Evolutionary conservation across 2,329 filamentous ascomycete genomes (phyloP).

Genomic region (Teratosphaeria viscida): DNA sequence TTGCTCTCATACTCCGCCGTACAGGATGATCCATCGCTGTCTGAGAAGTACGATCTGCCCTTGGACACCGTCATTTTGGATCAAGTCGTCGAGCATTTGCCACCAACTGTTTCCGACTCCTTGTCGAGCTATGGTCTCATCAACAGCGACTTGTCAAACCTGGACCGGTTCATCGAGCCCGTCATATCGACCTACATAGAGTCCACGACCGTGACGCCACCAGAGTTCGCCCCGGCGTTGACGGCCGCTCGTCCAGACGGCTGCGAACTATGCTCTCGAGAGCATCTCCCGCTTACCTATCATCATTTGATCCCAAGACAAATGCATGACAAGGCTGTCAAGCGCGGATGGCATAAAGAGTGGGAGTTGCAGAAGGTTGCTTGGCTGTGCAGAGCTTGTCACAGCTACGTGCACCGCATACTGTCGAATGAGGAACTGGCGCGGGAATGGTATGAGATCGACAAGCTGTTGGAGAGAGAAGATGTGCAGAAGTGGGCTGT

Average conservation of each 20-base stretch:
- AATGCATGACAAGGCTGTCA: conserved; percentile 65
- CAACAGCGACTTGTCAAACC: conserved; percentile 29
- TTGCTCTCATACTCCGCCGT: conserved; percentile 50
- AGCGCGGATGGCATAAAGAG: conserved; percentile 67
- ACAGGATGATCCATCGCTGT: conserved; percentile 40
- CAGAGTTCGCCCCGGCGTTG: conserved; percentile 42
- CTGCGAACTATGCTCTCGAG: conserved; percentile 68
- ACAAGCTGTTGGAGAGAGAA: conserved; percentile 56
- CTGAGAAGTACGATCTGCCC: conserved; percentile 44
- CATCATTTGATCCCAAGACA: conserved; percentile 77
- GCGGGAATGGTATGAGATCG: conserved; percentile 60
- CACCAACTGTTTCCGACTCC: conserved; percentile 54
- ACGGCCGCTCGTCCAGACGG: conserved; percentile 39
- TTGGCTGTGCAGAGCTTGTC: conserved; percentile 77
- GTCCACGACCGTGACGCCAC: conserved; percentile 50
- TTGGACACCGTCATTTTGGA: conserved; percentile 29
- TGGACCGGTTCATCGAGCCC: conserved; percentile 50
- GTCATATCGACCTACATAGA: conserved; percentile 54
- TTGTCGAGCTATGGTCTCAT: conserved; percentile 58
- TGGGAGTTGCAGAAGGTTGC: conserved; percentile 70
- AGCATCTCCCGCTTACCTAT: conserved; percentile 68
- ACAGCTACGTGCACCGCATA: conserved; percentile 69
- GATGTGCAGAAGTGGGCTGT: conserved; percentile 60
- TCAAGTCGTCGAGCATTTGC: conserved; percentile 43
- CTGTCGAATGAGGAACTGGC: conserved; percentile 70